Percentiles rank a stretch among this genome's conserved stretches.
phyloP scores from a whole-genome alignment of 2,329 filamentous ascomycete genomes.

The Colletotrichum nymphaeae region DNA sequence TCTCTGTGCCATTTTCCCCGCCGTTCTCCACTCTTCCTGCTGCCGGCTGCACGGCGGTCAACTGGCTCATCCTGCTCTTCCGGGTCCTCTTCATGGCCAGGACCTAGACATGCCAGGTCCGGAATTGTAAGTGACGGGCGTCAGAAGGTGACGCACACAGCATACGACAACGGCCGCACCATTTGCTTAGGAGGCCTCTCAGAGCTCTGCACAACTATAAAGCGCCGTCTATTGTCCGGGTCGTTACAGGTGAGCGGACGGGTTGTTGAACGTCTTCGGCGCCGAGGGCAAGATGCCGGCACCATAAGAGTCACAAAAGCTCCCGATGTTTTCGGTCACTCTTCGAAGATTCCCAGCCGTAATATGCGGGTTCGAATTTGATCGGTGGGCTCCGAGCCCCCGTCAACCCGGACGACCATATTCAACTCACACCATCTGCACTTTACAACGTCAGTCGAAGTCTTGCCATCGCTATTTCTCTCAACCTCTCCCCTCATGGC shows the following conservation, averaged over 20 bases:
- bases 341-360: background rate
- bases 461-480: background rate
- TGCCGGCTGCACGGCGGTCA: background rate
- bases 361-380: slow-evolving; percentile 13
- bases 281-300: background rate
- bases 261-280: background rate
- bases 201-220: slow-evolving; percentile 26
- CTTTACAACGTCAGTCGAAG: background rate
- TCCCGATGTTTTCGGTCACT: background rate
- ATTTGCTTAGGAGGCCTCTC: slow-evolving; percentile 31
- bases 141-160: slow-evolving; percentile 28
- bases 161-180: slow-evolving; percentile 18
- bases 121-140: background rate
- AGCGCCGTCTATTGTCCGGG: slow-evolving; percentile 30
- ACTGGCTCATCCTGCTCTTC: background rate
- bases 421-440: slow-evolving; percentile 22
- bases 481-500: background rate
- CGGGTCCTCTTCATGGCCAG: background rate
- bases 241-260: background rate
- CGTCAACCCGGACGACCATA: background rate
- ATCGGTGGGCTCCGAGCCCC: slow-evolving; percentile 16
- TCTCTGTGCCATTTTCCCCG: background rate
- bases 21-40: background rate
- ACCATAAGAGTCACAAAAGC: background rate
- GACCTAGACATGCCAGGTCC: slow-evolving; percentile 3